phyloP scores from a whole-genome alignment of 139 green algal genomes.

The Chlamydomonas eustigma region DNA sequence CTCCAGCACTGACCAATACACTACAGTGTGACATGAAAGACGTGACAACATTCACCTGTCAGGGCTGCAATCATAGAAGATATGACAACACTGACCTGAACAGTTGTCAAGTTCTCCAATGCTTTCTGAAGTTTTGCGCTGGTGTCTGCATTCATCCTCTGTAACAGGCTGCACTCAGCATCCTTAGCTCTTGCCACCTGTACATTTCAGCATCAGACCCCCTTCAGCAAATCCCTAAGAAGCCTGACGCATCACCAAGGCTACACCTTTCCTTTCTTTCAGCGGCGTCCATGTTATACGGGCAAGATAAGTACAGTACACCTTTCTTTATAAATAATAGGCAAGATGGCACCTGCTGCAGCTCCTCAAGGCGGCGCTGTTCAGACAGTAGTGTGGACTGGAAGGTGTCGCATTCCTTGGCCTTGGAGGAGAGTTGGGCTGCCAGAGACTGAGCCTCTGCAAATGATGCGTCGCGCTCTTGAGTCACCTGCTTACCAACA shows the following conservation, averaged over 20 bases:
- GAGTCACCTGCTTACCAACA: neutral
- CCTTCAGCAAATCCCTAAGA: too few relatives aligned
- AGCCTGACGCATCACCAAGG: too few relatives aligned
- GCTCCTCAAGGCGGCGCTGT: conserved; percentile 2
- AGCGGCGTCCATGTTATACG: too few relatives aligned
- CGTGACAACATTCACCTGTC: neutral
- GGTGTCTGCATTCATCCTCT: neutral
- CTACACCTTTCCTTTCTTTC: too few relatives aligned
- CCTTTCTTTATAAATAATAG: too few relatives aligned
- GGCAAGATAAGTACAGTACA: too few relatives aligned
- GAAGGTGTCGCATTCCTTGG: conserved; percentile 3
- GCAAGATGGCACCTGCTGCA: conserved; percentile 10
- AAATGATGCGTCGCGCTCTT: neutral
- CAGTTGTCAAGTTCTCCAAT: conserved; percentile 8
- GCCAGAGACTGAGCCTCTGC: neutral
- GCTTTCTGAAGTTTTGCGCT: conserved; percentile 16
- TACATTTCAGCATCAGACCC: neutral
- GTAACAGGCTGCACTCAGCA: neutral
- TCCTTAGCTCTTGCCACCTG: neutral
- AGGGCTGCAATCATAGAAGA: neutral
- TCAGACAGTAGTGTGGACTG: neutral
- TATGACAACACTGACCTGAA: conserved; percentile 9
- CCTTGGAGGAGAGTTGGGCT: conserved; percentile 9
- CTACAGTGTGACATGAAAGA: neutral
- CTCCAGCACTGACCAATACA: too few relatives aligned